Conservation (phyloP, 2,329 filamentous ascomycete species). For the Colletotrichum salicis region DNA sequence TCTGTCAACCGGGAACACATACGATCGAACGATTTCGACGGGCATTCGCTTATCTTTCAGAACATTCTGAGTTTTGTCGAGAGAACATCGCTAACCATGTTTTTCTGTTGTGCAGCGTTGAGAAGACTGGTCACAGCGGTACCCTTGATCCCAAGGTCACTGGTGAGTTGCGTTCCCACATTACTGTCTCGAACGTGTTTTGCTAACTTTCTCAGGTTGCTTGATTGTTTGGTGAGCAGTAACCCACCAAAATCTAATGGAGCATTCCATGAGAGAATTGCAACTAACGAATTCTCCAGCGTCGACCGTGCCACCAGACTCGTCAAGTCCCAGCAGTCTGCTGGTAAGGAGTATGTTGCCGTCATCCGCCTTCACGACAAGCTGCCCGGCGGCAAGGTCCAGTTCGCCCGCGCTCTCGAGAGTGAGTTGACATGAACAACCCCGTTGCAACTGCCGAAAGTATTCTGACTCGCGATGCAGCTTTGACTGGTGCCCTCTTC, state of each 20-base stretch:
- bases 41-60: not conserved
- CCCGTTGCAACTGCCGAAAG: not conserved
- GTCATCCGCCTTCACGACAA: constrained; percentile 96
- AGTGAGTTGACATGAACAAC: constrained; percentile 47
- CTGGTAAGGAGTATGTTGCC: constrained; percentile 98
- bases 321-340: constrained; percentile 98
- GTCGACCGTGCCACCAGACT: constrained; percentile 96
- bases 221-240: constrained; percentile 35
- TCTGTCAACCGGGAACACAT: not conserved
- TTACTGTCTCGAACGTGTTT: constrained; percentile 77
- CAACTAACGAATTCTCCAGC: constrained; percentile 36
- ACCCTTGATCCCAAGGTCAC: constrained; percentile 99
- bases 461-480: constrained; percentile 29
- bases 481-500: constrained; percentile 95
- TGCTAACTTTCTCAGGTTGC: constrained; percentile 40
- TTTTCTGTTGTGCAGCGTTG: constrained; percentile 65
- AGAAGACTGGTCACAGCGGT: constrained; percentile 98
- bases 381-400: constrained; percentile 89
- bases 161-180: constrained; percentile 67
- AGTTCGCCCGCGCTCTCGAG: constrained; percentile 93
- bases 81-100: not conserved
- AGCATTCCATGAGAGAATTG: not conserved
- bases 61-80: not conserved
- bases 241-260: not conserved
- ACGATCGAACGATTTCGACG: constrained; percentile 9